Percentiles rank a stretch among this genome's conserved stretches.
These are phyloP conservation scores for Salvia miltiorrhiza DNA, from an alignment of 257 asterid genomes.

Conservation along the genomic window DNA sequence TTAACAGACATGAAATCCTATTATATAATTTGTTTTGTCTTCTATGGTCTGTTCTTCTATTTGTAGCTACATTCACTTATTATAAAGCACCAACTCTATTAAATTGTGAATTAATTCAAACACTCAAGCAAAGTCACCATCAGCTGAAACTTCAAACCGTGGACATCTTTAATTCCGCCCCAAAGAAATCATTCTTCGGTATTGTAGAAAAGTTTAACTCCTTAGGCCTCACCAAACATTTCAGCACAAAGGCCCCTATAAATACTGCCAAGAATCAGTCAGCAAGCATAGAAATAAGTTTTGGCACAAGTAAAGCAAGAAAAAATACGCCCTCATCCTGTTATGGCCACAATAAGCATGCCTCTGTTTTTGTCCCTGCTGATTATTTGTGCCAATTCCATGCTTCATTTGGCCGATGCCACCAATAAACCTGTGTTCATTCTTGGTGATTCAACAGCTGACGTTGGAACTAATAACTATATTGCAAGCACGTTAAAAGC, in stretches of 20 bases:
- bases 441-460: conserved; percentile 56
- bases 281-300: background rate
- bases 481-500: conserved; percentile 32
- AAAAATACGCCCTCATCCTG: background rate
- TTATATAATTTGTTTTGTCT: background rate
- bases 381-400: background rate
- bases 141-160: background rate
- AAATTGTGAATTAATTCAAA: background rate
- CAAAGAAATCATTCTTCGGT: conserved; percentile 18
- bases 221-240: background rate
- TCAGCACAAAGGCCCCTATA: background rate
- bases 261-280: background rate
- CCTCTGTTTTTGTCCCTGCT: conserved; percentile 15
- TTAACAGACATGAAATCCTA: background rate
- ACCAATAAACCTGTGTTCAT: conserved; percentile 29
- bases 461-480: conserved; percentile 50
- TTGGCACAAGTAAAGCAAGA: background rate
- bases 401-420: background rate
- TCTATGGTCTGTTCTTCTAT: background rate
- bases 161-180: conserved; percentile 13
- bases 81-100: conserved; percentile 5
- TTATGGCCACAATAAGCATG: conserved; percentile 13
- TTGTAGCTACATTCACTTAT: background rate
- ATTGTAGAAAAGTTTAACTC: conserved; percentile 12
- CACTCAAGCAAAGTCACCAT: background rate